Evolutionary conservation across 176 grass and related monocot species (phyloP).

Genomic region (Puccinellia tenuiflora): DNA sequence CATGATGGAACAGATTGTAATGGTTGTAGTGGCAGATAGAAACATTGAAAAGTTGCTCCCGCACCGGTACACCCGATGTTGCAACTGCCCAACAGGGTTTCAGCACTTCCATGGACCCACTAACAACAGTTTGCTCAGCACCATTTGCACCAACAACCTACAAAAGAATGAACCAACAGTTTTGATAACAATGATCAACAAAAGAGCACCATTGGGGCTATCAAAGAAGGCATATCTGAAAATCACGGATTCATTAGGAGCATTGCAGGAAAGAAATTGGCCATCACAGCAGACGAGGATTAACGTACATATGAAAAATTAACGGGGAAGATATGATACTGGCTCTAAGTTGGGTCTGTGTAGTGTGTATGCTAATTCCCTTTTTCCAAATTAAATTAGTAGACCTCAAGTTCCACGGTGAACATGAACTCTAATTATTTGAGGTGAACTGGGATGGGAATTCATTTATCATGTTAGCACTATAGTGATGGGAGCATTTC

Average conservation of each 20-base stretch:
- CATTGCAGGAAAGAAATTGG: neutral
- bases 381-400: neutral
- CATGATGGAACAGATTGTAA: slow-evolving; percentile 78
- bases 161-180: neutral
- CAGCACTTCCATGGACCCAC: slow-evolving; percentile 83
- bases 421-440: neutral
- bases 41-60: slow-evolving; percentile 92
- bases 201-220: neutral
- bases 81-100: slow-evolving; percentile 98
- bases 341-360: neutral
- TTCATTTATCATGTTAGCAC: neutral
- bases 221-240: neutral
- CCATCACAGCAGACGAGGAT: neutral
- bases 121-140: slow-evolving; percentile 77
- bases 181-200: neutral
- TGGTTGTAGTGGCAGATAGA: slow-evolving; percentile 90
- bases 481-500: neutral
- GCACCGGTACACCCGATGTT: slow-evolving; percentile 87
- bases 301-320: neutral
- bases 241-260: neutral
- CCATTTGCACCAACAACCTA: slow-evolving; percentile 66
- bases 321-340: neutral
- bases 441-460: neutral
- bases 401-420: neutral
- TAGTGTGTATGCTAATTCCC: neutral